Evolutionary conservation across 257 asterid species (phyloP), one percentile per base, ranked within the genome.

Genomic region (Oldenlandia corymbosa): DNA sequence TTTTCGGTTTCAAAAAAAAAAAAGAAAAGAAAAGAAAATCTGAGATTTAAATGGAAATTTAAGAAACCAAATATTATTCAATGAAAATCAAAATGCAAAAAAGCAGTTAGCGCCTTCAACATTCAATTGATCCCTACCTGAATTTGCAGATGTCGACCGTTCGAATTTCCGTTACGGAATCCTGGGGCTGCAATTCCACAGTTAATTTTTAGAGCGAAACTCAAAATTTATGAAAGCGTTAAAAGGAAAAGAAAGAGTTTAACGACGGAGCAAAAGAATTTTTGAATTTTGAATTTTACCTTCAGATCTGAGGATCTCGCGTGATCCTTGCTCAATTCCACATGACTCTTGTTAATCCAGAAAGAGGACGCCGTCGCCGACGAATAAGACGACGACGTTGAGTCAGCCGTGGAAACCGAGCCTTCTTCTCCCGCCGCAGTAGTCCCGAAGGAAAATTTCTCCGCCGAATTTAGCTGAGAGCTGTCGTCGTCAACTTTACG

Each of bases 291-390:
- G 42, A 64, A 51, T 67, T 61, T 75, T 63, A 82, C 90, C 93
- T 85, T 84, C 89, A 85, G 94, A 84, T 91, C 96, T 73, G 78
- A 57, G 16, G 85, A 70, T 70, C 80, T 66, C 77, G 60, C 46
- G 37, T 65, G 54, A 63, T 46, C 69, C 71, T 70, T 64, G 71
- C 53, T 64, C 2, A 78, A 53, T 27, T 51, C 68, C 41, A 69
- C 71, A 18, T 59, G 81, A 53, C 64, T 51, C 53, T 68, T 43
- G 60, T 64, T 52, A 16, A 60, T 62, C 26, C 39, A 34, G 39
- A 34, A 9, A 34, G 13, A 47, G 7, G 26, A 47, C 4, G 53
- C n/a, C n/a, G n/a, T n/a, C n/a, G n/a, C n/a, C n/a, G n/a, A 47
- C 0, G 26, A 5, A 1, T 24, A 47, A 24, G 74, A 74, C 50